Conservation (phyloP, 768 basidiomycete species). For the Xerocomellus dryophilus region DNA sequence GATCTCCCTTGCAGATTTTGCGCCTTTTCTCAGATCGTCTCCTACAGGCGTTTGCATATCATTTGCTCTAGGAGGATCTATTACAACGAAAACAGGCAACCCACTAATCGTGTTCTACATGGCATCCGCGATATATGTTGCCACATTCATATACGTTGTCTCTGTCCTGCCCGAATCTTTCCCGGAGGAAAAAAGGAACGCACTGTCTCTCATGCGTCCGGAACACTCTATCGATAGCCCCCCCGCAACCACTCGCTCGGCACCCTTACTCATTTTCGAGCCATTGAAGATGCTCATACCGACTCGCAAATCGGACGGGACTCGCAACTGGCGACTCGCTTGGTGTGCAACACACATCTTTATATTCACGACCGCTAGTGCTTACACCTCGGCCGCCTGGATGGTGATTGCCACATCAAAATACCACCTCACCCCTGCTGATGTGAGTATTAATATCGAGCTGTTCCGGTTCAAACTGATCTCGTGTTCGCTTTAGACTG, state of each 20-base stretch:
- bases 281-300: conserved; percentile 27
- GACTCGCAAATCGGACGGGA: conserved; percentile 11
- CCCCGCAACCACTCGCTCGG: not conserved
- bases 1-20: not conserved
- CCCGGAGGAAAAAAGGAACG: conserved; percentile 21
- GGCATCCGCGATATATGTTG: conserved; percentile 11
- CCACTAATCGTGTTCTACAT: conserved; percentile 23
- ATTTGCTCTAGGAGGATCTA: conserved; percentile 28
- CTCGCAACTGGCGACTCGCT: conserved; percentile 29
- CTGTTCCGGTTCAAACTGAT: not conserved
- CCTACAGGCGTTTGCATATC: conserved; percentile 25
- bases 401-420: conserved; percentile 26
- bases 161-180: conserved; percentile 33
- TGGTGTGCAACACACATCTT: conserved; percentile 29
- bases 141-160: conserved; percentile 21
- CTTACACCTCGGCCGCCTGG: conserved; percentile 16
- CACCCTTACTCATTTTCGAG: conserved; percentile 15
- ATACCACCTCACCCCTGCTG: conserved; percentile 27
- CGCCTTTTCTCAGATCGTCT: not conserved
- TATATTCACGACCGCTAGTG: conserved; percentile 15
- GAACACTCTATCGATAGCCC: not conserved
- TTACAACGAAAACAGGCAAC: conserved; percentile 28
- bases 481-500: conserved; percentile 19
- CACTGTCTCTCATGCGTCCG: conserved; percentile 6
- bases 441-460: conserved; percentile 12